phyloP scores from a whole-genome alignment of 768 basidiomycete species.

The Astraeus odoratus region DNA sequence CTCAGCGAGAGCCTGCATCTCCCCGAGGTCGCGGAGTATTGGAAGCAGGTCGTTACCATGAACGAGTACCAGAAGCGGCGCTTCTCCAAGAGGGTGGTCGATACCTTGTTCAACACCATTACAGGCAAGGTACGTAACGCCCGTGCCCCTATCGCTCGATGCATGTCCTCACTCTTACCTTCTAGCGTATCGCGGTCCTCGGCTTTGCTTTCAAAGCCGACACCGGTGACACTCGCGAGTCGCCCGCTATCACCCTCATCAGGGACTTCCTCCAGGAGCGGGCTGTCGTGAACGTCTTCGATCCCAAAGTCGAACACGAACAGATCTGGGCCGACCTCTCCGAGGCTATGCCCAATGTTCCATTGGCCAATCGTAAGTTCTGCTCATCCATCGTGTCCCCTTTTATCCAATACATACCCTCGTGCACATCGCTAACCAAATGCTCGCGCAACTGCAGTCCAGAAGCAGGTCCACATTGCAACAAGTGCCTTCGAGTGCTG shows the following conservation, averaged over 20 bases:
- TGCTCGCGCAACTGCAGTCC: constrained; percentile 43
- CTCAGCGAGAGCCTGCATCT: constrained; percentile 91
- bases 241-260: constrained; percentile 89
- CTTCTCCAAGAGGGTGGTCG: constrained; percentile 94
- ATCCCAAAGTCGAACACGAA: constrained; percentile 76
- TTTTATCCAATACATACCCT: constrained; percentile 1
- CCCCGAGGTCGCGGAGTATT: constrained; percentile 96
- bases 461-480: constrained; percentile 81
- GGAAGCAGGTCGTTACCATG: constrained; percentile 95
- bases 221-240: constrained; percentile 98
- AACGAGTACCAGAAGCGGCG: constrained; percentile 98
- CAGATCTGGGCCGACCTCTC: constrained; percentile 85
- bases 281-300: constrained; percentile 83
- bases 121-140: constrained; percentile 71
- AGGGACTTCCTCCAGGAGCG: constrained; percentile 89
- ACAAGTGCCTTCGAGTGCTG: constrained; percentile 81
- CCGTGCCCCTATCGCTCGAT: neutral
- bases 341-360: constrained; percentile 57
- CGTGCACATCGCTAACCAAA: neutral
- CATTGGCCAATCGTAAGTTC: constrained; percentile 62
- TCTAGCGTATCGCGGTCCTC: constrained; percentile 85
- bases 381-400: neutral
- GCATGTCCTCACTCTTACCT: neutral
- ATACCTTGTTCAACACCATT: constrained; percentile 97
- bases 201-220: constrained; percentile 99